Evolutionary conservation across 805 yeast species (phyloP).

Genomic region (Ogataea parapolymorpha): DNA sequence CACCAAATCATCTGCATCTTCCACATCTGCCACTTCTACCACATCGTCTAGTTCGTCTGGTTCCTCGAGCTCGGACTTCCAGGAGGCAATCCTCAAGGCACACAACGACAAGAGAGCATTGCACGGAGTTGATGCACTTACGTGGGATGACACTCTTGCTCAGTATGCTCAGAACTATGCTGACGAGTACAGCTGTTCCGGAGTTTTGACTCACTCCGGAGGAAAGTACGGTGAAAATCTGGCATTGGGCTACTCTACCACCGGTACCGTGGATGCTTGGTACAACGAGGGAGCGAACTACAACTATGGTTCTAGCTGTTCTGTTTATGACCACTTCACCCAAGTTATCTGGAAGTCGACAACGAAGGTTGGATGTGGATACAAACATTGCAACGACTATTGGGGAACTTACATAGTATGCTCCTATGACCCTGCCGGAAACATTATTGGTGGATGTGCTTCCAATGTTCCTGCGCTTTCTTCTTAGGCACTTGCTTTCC

Average conservation of each 20-base stretch:
- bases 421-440: slow-evolving; percentile 77
- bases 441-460: slow-evolving; percentile 47
- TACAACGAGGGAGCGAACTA: slow-evolving; percentile 60
- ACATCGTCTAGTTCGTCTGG: slow-evolving; percentile 1
- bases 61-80: slow-evolving; percentile 22
- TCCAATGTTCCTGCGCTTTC: slow-evolving; percentile 33
- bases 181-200: slow-evolving; percentile 52
- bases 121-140: slow-evolving; percentile 48
- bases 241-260: slow-evolving; percentile 61
- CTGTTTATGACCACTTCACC: slow-evolving; percentile 61
- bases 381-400: slow-evolving; percentile 41
- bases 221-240: slow-evolving; percentile 76
- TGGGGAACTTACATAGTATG: slow-evolving; percentile 68
- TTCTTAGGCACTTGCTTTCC: slow-evolving; percentile 1
- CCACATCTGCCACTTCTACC: slow-evolving; percentile 18
- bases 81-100: slow-evolving; percentile 44
- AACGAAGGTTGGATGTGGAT: slow-evolving; percentile 64
- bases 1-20: slow-evolving; percentile 14
- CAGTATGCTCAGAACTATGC: slow-evolving; percentile 60
- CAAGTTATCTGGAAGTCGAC: slow-evolving; percentile 70
- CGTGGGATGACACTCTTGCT: slow-evolving; percentile 56
- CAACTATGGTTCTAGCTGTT: slow-evolving; percentile 51
- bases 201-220: slow-evolving; percentile 58
- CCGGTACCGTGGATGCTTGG: slow-evolving; percentile 67
- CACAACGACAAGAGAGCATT: slow-evolving; percentile 60